phyloP scores from a whole-genome alignment of 257 asterid genomes.

The Coffea canephora region DNA sequence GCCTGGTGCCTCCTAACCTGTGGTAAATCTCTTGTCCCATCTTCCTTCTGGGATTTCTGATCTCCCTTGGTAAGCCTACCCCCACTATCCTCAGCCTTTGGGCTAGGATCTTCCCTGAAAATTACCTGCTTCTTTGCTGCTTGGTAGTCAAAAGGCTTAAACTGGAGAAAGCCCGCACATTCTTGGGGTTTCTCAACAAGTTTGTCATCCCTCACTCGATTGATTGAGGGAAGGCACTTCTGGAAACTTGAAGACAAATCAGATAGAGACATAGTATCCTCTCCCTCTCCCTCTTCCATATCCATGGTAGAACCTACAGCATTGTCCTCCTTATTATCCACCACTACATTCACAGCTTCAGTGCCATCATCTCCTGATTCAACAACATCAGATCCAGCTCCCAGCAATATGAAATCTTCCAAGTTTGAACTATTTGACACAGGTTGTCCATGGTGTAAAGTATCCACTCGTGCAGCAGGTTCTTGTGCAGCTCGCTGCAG shows the following conservation, averaged over 20 bases:
- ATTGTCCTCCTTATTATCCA: too few relatives aligned
- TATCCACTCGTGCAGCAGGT: too few relatives aligned
- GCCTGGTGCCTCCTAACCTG: constrained; percentile 92
- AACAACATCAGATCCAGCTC: too few relatives aligned
- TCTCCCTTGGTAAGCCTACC: constrained; percentile 31
- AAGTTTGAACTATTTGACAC: too few relatives aligned
- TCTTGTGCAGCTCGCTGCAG: too few relatives aligned
- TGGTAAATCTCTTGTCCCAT: constrained; percentile 36
- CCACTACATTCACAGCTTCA: too few relatives aligned
- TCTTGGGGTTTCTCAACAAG: constrained; percentile 34
- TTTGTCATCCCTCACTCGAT: constrained; percentile 24
- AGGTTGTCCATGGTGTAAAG: too few relatives aligned
- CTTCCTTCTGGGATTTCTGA: constrained; percentile 41
- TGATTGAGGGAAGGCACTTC: constrained; percentile 54
- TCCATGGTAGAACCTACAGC: constrained; percentile 27
- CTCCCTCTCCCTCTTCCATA: constrained; percentile 41
- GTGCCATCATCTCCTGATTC: too few relatives aligned
- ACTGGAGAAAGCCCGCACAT: constrained; percentile 26
- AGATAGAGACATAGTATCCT: constrained; percentile 56
- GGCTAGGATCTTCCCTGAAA: constrained; percentile 45
- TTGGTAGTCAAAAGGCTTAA: constrained; percentile 72
- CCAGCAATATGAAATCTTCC: too few relatives aligned
- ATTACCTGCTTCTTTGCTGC: constrained; percentile 57
- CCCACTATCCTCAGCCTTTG: constrained; percentile 21
- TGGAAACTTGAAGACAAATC: constrained; percentile 78